phyloP scores from a whole-genome alignment of 352 stramenopile genomes.

The Phytophthora tubulina region DNA sequence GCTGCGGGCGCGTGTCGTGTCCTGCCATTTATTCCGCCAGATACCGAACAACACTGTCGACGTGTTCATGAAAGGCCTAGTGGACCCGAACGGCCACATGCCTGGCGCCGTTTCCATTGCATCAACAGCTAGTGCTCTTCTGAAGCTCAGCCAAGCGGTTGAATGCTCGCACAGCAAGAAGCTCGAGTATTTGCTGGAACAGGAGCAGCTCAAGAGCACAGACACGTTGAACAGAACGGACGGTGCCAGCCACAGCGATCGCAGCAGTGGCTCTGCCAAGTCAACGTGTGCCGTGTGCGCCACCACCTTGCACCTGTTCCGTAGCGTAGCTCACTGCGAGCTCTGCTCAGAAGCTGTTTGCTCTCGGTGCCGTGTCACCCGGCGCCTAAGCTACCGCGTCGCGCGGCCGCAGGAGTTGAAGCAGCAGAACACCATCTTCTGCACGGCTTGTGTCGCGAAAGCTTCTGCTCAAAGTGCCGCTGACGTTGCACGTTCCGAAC shows the following conservation, averaged over 20 bases:
- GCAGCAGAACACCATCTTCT: slow-evolving; percentile 64
- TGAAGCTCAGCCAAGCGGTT: slow-evolving; percentile 46
- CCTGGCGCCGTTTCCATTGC: slow-evolving; percentile 50
- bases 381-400: slow-evolving; percentile 57
- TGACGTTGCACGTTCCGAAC: slow-evolving; percentile 52
- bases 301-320: slow-evolving; percentile 39
- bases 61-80: slow-evolving; percentile 60
- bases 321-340: slow-evolving; percentile 41
- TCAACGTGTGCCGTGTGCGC: slow-evolving; percentile 41
- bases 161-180: slow-evolving; percentile 76
- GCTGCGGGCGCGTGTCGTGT: slow-evolving; percentile 53
- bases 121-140: slow-evolving; percentile 49
- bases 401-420: slow-evolving; percentile 40
- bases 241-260: slow-evolving; percentile 23
- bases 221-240: slow-evolving; percentile 15
- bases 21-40: slow-evolving; percentile 59
- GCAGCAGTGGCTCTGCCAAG: slow-evolving; percentile 17
- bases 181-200: slow-evolving; percentile 58
- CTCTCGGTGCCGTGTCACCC: slow-evolving; percentile 49
- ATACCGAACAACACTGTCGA: slow-evolving; percentile 45
- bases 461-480: slow-evolving; percentile 46
- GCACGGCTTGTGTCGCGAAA: slow-evolving; percentile 51
- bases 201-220: slow-evolving; percentile 36
- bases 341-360: slow-evolving; percentile 49
- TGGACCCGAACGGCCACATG: slow-evolving; percentile 57